phyloP scores from a whole-genome alignment of 176 grass and related monocot genomes.

The Elaeis guineensis region DNA sequence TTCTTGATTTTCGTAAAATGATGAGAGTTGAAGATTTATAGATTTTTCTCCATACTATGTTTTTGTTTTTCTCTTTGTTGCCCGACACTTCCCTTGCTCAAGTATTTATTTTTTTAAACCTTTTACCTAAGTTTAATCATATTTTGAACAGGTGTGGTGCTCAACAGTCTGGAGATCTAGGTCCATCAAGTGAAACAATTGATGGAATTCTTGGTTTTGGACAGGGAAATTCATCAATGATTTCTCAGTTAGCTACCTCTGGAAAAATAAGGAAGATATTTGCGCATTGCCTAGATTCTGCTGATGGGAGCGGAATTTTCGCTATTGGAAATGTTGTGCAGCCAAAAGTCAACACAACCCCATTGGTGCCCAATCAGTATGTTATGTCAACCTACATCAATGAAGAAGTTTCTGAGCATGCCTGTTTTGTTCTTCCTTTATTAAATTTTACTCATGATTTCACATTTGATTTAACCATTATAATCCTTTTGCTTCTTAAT shows the following conservation, averaged over 20 bases:
- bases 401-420: neutral
- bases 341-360: slow-evolving; percentile 77
- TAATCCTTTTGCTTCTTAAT: too few relatives aligned
- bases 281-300: slow-evolving; percentile 80
- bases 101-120: too few relatives aligned
- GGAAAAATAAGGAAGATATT: slow-evolving; percentile 78
- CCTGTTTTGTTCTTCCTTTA: neutral
- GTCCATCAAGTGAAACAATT: slow-evolving; percentile 51
- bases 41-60: too few relatives aligned
- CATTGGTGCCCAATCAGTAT: slow-evolving; percentile 60
- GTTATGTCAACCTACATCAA: slow-evolving; percentile 10
- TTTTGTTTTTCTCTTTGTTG: too few relatives aligned
- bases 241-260: slow-evolving; percentile 59
- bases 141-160: slow-evolving; percentile 57
- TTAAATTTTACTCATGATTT: too few relatives aligned
- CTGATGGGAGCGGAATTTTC: slow-evolving; percentile 74
- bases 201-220: slow-evolving; percentile 97
- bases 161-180: slow-evolving; percentile 75
- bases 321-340: slow-evolving; percentile 84
- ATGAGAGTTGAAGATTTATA: too few relatives aligned
- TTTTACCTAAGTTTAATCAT: too few relatives aligned
- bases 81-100: too few relatives aligned
- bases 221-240: slow-evolving; percentile 64
- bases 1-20: too few relatives aligned
- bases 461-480: too few relatives aligned